Conservation (phyloP, 768 basidiomycete species). For the Leccinum uliginosum region DNA sequence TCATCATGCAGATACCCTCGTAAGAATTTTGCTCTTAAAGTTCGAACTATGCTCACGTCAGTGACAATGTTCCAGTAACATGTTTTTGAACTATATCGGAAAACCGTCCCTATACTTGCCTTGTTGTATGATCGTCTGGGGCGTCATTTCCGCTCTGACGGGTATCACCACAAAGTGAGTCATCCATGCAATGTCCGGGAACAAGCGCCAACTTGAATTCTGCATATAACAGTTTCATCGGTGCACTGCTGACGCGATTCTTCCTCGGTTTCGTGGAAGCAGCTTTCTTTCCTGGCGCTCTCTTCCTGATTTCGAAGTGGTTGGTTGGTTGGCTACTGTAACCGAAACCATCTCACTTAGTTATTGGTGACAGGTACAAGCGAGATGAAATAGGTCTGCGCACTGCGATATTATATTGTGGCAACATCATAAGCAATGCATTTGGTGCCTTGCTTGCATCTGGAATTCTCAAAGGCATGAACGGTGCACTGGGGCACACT, state of each 20-base stretch:
- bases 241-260: slow-evolving; percentile 45
- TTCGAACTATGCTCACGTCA: neutral
- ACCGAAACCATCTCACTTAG: slow-evolving; percentile 26
- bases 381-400: slow-evolving; percentile 41
- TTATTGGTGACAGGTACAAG: slow-evolving; percentile 35
- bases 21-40: slow-evolving; percentile 15
- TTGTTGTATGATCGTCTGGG: slow-evolving; percentile 67
- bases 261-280: slow-evolving; percentile 52
- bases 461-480: slow-evolving; percentile 44
- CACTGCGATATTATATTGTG: slow-evolving; percentile 44
- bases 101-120: slow-evolving; percentile 66
- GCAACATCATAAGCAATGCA: slow-evolving; percentile 51
- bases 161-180: slow-evolving; percentile 30
- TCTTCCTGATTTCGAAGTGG: slow-evolving; percentile 36
- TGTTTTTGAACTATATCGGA: slow-evolving; percentile 64
- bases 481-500: slow-evolving; percentile 43
- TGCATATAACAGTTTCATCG: slow-evolving; percentile 32
- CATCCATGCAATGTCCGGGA: neutral
- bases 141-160: slow-evolving; percentile 50
- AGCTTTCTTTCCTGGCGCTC: slow-evolving; percentile 43
- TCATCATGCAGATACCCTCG: slow-evolving; percentile 41
- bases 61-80: slow-evolving; percentile 46
- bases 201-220: neutral
- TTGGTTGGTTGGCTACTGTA: slow-evolving; percentile 26
- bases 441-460: slow-evolving; percentile 50